Evolutionary conservation across 1,284 basidiomycete genomes (phyloP), one percentile per base, ranked within the genome.

Genomic region (Baeospora myosura): DNA sequence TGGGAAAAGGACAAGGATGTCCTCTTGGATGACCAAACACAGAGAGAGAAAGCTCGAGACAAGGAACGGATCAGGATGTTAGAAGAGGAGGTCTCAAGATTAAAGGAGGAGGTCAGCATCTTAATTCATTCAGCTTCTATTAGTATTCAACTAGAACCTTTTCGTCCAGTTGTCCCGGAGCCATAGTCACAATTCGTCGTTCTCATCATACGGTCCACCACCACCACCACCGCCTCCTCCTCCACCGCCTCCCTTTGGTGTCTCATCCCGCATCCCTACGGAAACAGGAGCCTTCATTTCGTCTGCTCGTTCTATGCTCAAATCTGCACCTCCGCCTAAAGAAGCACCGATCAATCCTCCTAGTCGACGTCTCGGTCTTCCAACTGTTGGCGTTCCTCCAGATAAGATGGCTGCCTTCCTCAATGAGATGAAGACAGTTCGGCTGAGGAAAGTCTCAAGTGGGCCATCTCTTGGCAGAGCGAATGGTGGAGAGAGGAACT

Each of bases 391-490:
- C 21, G 67, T 88, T 5, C 71, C 81, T 0, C 69, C 77, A 3
- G 86, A 88, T 47, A 84, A 86, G 56, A 87, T 88, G 81, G 80
- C 79, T 0, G 82, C 78, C 2, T 88, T 88, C 52, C 57, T 88
- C 47, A 78, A 63, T 10, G 86, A 88, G 57, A 76, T 88, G 70
- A 88, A 86, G 64, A 80, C 72, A 0, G 80, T 78, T 20, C 66
- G 79, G 30, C 53, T 88, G 41, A 68, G 73, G 48, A 82, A 73
- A 55, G 72, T 78, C 0, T 55, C 42, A 22, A 35, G 29, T 48
- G 16, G 49, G 49, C 22, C n/a, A 14, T 35, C 11, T 24, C 40
- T 25, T 21, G 41, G 28, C 12, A 35, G 32, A 26, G 41, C 30
- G 32, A 33, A 12, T 43, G 35, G 24, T 42, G 31, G 10, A 44